Evolutionary conservation across 208 protist genomes (phyloP).

Genomic region (Acanthamoeba healyi): DNA sequence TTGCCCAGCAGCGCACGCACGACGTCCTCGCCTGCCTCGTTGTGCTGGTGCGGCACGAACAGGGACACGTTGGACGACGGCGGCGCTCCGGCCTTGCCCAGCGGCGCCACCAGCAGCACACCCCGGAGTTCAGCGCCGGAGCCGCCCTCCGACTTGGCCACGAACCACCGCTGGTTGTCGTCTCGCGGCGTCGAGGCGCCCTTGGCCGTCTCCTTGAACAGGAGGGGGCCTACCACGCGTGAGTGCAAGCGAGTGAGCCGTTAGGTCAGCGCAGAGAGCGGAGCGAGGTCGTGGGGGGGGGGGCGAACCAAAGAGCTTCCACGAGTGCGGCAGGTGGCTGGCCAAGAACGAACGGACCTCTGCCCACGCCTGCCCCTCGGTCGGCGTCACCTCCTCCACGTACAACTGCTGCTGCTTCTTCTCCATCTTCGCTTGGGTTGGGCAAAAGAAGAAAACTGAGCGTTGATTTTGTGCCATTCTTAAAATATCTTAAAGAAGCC

Average conservation of each 20-base stretch:
- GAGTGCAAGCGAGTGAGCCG: too few relatives aligned
- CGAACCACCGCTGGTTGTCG: not conserved
- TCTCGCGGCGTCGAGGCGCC: not conserved
- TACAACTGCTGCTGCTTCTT: not conserved
- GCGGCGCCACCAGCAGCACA: not conserved
- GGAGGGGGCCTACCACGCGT: not conserved
- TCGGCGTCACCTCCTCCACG: not conserved
- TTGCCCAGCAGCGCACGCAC: not conserved
- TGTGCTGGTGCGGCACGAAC: not conserved
- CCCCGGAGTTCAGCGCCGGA: not conserved
- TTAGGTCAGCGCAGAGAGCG: not conserved
- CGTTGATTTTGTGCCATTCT: too few relatives aligned
- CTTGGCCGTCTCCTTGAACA: not conserved
- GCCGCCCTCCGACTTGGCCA: constrained; percentile 21
- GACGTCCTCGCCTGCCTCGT: not conserved
- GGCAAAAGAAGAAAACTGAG: too few relatives aligned
- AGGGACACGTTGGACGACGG: not conserved
- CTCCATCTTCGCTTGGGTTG: not conserved
- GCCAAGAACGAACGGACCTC: not conserved
- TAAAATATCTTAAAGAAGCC: not conserved
- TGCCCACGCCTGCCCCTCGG: not conserved
- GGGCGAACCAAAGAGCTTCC: constrained; percentile 22
- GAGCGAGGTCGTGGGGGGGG: not conserved
- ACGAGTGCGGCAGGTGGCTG: not conserved
- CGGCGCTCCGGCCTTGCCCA: not conserved